phyloP scores from a whole-genome alignment of 495 filamentous ascomycete species.

The Penicillium canariense region DNA sequence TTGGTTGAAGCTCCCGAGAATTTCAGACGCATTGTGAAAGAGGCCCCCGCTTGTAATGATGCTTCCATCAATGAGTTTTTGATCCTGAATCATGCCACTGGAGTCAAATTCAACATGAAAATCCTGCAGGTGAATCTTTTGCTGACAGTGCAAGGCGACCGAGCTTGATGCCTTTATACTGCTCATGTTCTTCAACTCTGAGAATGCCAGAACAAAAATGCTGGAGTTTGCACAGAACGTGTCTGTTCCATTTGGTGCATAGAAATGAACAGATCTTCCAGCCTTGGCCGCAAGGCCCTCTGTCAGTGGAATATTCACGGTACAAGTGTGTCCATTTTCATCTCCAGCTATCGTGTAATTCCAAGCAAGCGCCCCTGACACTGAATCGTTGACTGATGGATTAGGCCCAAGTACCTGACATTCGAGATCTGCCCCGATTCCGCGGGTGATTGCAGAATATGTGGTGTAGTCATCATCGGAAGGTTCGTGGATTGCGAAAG shows the following conservation, averaged over 20 bases:
- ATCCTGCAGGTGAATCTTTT: slow-evolving; percentile 12
- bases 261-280: slow-evolving; percentile 5
- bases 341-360: not conserved
- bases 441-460: not conserved
- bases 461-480: not conserved
- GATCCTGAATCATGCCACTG: slow-evolving; percentile 8
- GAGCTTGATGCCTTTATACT: not conserved
- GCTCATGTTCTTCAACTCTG: not conserved
- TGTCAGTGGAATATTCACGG: not conserved
- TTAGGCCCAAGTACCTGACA: not conserved
- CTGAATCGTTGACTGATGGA: not conserved
- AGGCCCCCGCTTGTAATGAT: slow-evolving; percentile 8
- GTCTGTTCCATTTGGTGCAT: slow-evolving; percentile 4
- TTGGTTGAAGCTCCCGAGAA: slow-evolving; percentile 15
- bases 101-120: slow-evolving; percentile 15
- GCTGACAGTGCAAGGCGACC: slow-evolving; percentile 17
- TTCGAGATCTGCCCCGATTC: slow-evolving; percentile 1
- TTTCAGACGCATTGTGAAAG: slow-evolving; percentile 16
- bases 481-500: not conserved
- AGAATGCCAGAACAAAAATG: slow-evolving; percentile 12
- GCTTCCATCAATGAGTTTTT: slow-evolving; percentile 7
- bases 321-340: not conserved
- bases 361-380: not conserved
- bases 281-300: not conserved
- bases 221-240: slow-evolving; percentile 2